phyloP scores from a whole-genome alignment of 768 basidiomycete species.

The Rubroboletus pulcherrimus region DNA sequence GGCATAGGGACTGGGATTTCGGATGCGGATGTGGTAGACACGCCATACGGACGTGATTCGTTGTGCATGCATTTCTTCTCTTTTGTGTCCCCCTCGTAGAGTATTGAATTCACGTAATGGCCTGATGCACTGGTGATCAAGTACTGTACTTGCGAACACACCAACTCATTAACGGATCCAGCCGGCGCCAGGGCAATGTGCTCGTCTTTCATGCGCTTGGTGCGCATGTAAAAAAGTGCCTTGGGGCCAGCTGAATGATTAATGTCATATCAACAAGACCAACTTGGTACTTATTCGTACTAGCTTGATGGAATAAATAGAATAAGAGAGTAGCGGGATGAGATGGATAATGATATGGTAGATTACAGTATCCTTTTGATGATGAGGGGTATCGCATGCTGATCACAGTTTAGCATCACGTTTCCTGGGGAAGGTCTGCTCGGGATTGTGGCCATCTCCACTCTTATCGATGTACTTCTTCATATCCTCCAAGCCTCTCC shows the following conservation, averaged over 20 bases:
- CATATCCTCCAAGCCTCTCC: slow-evolving; percentile 13
- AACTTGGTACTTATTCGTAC: no score
- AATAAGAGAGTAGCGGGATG: not conserved
- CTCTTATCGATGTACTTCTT: slow-evolving; percentile 1
- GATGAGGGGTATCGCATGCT: slow-evolving; percentile 7
- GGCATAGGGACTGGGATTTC: slow-evolving; percentile 34
- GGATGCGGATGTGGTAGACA: not conserved
- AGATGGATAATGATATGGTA: not conserved
- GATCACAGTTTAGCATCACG: slow-evolving; percentile 24
- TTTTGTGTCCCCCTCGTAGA: not conserved
- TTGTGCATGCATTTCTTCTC: not conserved
- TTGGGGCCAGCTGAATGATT: no score
- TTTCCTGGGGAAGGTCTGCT: slow-evolving; percentile 12
- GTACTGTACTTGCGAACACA: no score
- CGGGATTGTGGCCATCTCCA: slow-evolving; percentile 7
- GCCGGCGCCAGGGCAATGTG: no score
- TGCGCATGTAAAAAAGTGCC: no score
- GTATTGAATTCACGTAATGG: not conserved
- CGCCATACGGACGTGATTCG: not conserved
- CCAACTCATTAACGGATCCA: no score
- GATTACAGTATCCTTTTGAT: not conserved
- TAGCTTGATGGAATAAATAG: not conserved
- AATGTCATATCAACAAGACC: no score
- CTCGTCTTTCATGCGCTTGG: no score
- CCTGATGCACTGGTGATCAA: no score